Conservation (phyloP, 2,329 filamentous ascomycete genomes). For the Beauveria bassiana region DNA sequence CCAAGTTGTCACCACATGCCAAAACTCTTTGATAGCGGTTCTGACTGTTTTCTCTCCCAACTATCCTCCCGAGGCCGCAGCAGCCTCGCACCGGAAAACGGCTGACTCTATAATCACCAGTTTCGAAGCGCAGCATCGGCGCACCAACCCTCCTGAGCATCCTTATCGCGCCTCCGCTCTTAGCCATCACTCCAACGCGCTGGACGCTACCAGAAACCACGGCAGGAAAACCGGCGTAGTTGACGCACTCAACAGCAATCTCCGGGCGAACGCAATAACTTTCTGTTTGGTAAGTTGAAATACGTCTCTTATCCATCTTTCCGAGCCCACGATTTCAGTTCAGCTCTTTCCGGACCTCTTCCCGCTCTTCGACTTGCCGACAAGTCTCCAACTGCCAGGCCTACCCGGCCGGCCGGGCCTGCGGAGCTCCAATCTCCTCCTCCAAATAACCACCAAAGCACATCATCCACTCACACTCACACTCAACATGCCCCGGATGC, state of each 20-base stretch:
- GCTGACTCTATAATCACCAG: neutral
- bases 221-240: neutral
- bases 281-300: neutral
- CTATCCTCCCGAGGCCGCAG: neutral
- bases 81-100: neutral
- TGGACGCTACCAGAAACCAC: neutral
- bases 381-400: neutral
- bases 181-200: neutral
- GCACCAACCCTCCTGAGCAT: neutral
- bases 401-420: conserved; percentile 8
- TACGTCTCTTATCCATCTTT: neutral
- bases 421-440: neutral
- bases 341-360: neutral
- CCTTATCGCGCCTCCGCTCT: conserved; percentile 1
- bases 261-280: neutral
- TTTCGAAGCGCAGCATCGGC: neutral
- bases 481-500: neutral
- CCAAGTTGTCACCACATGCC: neutral
- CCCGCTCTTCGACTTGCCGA: neutral
- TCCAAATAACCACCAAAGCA: neutral
- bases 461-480: conserved; percentile 5
- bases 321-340: neutral
- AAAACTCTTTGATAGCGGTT: neutral
- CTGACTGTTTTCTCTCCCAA: neutral
- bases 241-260: neutral